A percentile compares a stretch with the other conserved stretches of the same genome.
phyloP scores from a whole-genome alignment of 73 alveolate species.

The Tetrahymena borealis region DNA sequence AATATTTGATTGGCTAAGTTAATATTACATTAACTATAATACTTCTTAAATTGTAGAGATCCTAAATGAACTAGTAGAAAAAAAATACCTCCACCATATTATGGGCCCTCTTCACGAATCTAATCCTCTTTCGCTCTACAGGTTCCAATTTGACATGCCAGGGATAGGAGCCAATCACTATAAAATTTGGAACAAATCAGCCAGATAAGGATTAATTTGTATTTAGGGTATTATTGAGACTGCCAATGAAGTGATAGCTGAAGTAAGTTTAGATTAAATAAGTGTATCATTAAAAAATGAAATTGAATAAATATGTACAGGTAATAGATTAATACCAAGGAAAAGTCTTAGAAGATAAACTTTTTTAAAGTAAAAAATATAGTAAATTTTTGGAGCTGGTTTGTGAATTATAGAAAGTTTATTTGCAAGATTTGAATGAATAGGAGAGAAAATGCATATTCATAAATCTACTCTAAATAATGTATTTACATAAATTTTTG shows the following conservation, averaged over 20 bases:
- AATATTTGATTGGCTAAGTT: background rate
- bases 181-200: slow-evolving; percentile 27
- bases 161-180: background rate
- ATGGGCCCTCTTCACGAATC: background rate
- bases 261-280: slow-evolving; percentile 21
- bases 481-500: slow-evolving; percentile 54
- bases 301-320: slow-evolving; percentile 18
- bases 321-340: background rate
- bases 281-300: slow-evolving; percentile 1
- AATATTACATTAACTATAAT: background rate
- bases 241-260: slow-evolving; percentile 21
- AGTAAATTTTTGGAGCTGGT: slow-evolving; percentile 12
- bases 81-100: background rate
- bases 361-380: slow-evolving; percentile 19
- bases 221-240: slow-evolving; percentile 42
- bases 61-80: background rate
- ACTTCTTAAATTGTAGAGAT: background rate
- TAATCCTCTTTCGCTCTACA: background rate
- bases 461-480: slow-evolving; percentile 52
- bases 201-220: slow-evolving; percentile 40
- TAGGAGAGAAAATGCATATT: slow-evolving; percentile 49
- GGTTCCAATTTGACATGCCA: background rate
- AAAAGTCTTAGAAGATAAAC: slow-evolving; percentile 5
- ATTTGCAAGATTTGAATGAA: slow-evolving; percentile 10
- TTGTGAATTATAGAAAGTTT: slow-evolving; percentile 34